Base-by-base conservation (phyloP, 352 stramenopile species). In the Globisporangium spinosum region DNA sequence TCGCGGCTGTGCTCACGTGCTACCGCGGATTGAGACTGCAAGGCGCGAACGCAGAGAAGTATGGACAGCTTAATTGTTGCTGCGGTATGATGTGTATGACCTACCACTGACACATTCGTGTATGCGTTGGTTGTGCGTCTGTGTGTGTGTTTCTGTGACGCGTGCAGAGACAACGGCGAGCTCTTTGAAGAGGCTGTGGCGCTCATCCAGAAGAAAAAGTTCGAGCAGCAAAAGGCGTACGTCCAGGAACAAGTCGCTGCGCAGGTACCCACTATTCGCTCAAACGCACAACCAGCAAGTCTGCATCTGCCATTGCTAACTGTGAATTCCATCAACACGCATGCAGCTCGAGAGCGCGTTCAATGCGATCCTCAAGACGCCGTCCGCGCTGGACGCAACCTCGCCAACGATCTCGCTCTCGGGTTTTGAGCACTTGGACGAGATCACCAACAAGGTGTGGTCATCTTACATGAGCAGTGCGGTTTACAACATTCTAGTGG, bases 141-240 rank as follows among this genome's bases (percentile, higher is more conserved):
- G 6, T 15, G 35, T 54, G 7, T 51, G 10, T 38, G 25, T 4
- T 13, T 38, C 6, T 64, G 17, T 55, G 20, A 38, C 23, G 15
- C 27, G 13, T 23, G 53, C 62, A 95, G 85, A 68, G 76, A 92
- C 7, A 81, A 87, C 43, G 79, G 74, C 35, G 78, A 91, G 40
- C 69, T 95, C 35, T 95, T 95, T 63, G 72, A 93, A 49, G 70
- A 90, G 68, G 87, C 87, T 3, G 85, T 95, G 38, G 77, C 76
- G 45, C 70, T 76, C 34, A 78, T 95, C 70, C 77, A 89, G 43
- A 80, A 78, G 64, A 90, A 89, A 59, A 89, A 91, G 53, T 94
- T 93, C 61, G 85, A 93, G 40, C 75, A 95, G 72, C 87, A 95
- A 67, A 89, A 89, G 70, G 61, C 78, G 47, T 91, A 85, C 62